Percentiles rank a stretch among this genome's conserved stretches.
Conservation (phyloP, 768 basidiomycete genomes). For the Saitozyma sp. region DNA sequence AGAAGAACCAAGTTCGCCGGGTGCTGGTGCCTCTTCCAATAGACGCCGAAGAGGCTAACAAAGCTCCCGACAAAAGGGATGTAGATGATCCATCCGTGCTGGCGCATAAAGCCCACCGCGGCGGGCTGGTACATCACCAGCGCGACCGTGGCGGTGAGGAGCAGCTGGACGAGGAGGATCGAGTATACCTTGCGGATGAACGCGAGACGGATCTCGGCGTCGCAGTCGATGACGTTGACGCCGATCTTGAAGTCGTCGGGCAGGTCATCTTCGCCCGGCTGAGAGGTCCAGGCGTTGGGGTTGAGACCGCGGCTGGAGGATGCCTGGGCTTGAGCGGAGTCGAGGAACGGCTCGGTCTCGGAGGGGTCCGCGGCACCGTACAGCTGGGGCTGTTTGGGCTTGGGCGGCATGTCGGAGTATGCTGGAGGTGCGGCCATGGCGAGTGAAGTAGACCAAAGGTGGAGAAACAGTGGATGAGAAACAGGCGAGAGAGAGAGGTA, state of each 20-base stretch:
- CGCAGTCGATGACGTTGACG: conserved; percentile 45
- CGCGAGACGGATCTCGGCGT: conserved; percentile 67
- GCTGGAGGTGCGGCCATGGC: conserved; percentile 41
- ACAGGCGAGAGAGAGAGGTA: too few species aligned
- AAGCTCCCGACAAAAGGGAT: conserved; percentile 63
- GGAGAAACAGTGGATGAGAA: too few species aligned
- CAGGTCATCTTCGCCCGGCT: conserved; percentile 70
- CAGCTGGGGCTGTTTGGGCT: neutral
- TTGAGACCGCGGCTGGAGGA: conserved; percentile 16
- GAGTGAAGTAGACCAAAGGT: too few species aligned
- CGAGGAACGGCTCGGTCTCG: conserved; percentile 16
- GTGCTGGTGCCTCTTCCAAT: conserved; percentile 89
- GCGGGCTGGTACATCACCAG: conserved; percentile 68
- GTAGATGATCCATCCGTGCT: conserved; percentile 66
- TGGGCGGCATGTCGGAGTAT: conserved; percentile 41
- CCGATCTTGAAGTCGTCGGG: conserved; percentile 85
- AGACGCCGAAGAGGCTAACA: conserved; percentile 74
- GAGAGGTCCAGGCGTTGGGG: conserved; percentile 58
- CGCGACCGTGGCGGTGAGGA: conserved; percentile 77
- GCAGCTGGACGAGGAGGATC: conserved; percentile 58
- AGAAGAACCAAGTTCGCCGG: conserved; percentile 84
- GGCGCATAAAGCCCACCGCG: conserved; percentile 69
- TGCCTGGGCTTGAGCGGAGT: neutral
- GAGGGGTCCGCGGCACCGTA: conserved; percentile 15
- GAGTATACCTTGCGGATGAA: conserved; percentile 76